These are phyloP conservation scores for Pinus albicaulis DNA, from an alignment of 75 land plant genomes.

Conservation along the genomic window DNA sequence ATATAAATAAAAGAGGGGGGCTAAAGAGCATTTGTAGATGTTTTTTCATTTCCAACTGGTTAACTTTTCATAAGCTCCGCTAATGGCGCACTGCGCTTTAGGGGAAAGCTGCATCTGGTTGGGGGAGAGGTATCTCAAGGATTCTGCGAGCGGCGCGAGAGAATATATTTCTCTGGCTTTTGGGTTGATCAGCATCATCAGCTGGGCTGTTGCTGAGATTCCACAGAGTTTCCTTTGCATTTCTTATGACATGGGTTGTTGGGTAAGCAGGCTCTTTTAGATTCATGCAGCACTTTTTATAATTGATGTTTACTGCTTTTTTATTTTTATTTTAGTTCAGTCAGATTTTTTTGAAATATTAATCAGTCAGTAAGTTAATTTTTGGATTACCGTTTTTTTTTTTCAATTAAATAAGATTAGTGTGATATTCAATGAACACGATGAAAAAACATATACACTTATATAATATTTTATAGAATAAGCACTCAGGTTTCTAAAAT, in stretches of 20 bases:
- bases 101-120: slow-evolving; percentile 30
- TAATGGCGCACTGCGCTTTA: slow-evolving; percentile 18
- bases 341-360: too few relatives aligned
- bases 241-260: slow-evolving; percentile 72
- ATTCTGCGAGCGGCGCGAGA: slow-evolving; percentile 51
- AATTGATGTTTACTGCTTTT: too few relatives aligned
- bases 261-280: slow-evolving; percentile 45
- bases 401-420: too few relatives aligned
- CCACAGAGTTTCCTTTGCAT: slow-evolving; percentile 80
- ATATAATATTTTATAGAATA: too few relatives aligned
- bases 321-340: too few relatives aligned
- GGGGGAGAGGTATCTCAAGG: slow-evolving; percentile 68
- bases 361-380: too few relatives aligned
- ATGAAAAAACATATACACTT: too few relatives aligned
- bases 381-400: too few relatives aligned
- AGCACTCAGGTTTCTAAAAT: too few relatives aligned
- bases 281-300: background rate
- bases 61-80: too few relatives aligned
- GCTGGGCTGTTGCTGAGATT: slow-evolving; percentile 80
- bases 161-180: slow-evolving; percentile 56
- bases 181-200: slow-evolving; percentile 66
- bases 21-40: too few relatives aligned
- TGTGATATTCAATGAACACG: fast-evolving
- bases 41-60: too few relatives aligned
- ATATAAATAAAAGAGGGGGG: fast-evolving